phyloP scores from a whole-genome alignment of 1,284 basidiomycete genomes.

The Mycena sp. region DNA sequence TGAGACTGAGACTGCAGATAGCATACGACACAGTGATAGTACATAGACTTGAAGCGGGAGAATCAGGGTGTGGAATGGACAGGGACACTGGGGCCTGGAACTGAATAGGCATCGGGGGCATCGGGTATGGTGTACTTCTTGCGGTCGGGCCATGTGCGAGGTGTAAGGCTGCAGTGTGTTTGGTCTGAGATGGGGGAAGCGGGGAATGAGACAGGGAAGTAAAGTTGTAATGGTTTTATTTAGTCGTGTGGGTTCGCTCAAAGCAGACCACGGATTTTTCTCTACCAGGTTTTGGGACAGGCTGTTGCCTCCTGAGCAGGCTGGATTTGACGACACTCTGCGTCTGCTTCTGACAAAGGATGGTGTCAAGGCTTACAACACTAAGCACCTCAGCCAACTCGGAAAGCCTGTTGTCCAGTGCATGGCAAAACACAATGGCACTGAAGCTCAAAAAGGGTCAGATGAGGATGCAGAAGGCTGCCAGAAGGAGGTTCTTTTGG shows the following conservation, averaged over 20 bases:
- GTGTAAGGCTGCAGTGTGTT: too few relatives aligned
- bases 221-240: constrained; percentile 8
- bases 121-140: too few relatives aligned
- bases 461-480: constrained; percentile 18
- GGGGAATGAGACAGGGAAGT: not conserved
- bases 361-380: not conserved
- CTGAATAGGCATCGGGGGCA: too few relatives aligned
- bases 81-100: too few relatives aligned
- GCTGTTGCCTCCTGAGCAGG: not conserved
- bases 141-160: too few relatives aligned
- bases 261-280: constrained; percentile 5
- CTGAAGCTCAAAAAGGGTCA: not conserved
- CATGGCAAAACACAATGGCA: constrained; percentile 13
- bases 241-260: not conserved
- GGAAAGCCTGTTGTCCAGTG: constrained; percentile 10
- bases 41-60: too few relatives aligned
- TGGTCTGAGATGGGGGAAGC: too few relatives aligned
- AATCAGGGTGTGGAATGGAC: too few relatives aligned
- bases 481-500: constrained; percentile 2
- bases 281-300: constrained; percentile 15
- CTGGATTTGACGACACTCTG: not conserved
- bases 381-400: not conserved
- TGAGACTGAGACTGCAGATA: too few relatives aligned
- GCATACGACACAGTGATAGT: too few relatives aligned
- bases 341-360: not conserved